A percentile compares a stretch with the other conserved stretches of the same genome.
Conservation (phyloP, 2,329 filamentous ascomycete species). For the Talaromyces sp. region DNA sequence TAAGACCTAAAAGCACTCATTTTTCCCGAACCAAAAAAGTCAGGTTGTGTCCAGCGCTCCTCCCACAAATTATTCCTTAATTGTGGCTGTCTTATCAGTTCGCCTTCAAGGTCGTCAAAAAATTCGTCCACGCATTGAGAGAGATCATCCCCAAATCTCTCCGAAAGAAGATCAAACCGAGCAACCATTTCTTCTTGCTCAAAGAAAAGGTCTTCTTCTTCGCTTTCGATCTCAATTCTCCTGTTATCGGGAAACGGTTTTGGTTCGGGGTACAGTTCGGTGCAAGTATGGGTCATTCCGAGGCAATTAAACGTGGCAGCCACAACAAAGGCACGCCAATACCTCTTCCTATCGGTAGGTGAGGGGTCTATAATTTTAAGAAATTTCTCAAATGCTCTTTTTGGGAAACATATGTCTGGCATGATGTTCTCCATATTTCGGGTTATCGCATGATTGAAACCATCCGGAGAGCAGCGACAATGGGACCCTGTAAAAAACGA, state of each 20-base stretch:
- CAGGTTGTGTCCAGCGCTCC: background rate
- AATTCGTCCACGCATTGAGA: background rate
- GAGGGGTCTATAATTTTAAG: background rate
- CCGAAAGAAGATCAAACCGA: background rate
- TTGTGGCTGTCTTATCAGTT: background rate
- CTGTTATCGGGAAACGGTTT: background rate
- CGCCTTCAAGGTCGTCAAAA: background rate
- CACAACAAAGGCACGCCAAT: constrained; percentile 3
- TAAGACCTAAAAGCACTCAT: background rate
- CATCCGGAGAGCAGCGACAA: background rate
- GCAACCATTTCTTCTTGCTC: background rate
- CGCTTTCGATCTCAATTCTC: background rate
- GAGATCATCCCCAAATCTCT: background rate
- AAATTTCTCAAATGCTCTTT: background rate
- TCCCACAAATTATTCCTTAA: background rate
- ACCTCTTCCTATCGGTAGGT: background rate
- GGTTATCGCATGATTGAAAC: background rate
- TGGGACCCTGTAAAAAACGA: background rate
- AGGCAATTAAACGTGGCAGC: background rate
- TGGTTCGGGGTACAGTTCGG: background rate
- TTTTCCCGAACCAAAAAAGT: background rate
- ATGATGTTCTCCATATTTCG: background rate
- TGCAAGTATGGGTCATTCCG: constrained; percentile 1
- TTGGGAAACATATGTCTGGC: background rate
- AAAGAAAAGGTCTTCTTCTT: constrained; percentile 1